Conservation (phyloP, 371 early-diverging fungal genomes). For the Rhizomucor pusillus region DNA sequence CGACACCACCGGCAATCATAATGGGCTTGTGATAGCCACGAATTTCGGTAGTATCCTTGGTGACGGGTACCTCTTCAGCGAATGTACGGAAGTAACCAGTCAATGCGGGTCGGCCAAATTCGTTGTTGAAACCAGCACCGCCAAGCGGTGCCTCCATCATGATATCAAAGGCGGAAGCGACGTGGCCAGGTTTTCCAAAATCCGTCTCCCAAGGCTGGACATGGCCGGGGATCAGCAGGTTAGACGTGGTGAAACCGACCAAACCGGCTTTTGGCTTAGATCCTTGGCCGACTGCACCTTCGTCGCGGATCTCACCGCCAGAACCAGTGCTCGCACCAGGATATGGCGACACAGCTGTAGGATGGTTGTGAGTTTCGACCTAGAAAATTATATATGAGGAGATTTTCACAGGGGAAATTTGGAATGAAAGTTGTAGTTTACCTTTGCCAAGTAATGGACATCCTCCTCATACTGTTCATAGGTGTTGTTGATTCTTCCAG, state of each 20-base stretch:
- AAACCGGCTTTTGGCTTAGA: slow-evolving; percentile 94
- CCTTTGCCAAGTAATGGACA: slow-evolving; percentile 88
- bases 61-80: slow-evolving; percentile 65
- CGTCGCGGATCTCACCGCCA: slow-evolving; percentile 98
- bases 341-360: slow-evolving; percentile 96
- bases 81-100: slow-evolving; percentile 97
- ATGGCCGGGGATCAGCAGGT: slow-evolving; percentile 87
- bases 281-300: slow-evolving; percentile 95
- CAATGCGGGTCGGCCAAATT: slow-evolving; percentile 95
- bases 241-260: slow-evolving; percentile 90
- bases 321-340: slow-evolving; percentile 94
- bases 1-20: slow-evolving; percentile 98
- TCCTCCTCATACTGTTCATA: slow-evolving; percentile 60
- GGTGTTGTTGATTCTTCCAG: slow-evolving; percentile 39
- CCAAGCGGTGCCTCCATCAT: slow-evolving; percentile 97
- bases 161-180: slow-evolving; percentile 90
- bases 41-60: slow-evolving; percentile 55
- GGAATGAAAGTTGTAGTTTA: slow-evolving; percentile 13
- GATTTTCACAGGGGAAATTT: background rate
- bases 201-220: slow-evolving; percentile 92
- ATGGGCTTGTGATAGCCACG: slow-evolving; percentile 98
- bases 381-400: slow-evolving; percentile 10
- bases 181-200: slow-evolving; percentile 83
- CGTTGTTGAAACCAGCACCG: slow-evolving; percentile 97
- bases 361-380: slow-evolving; percentile 99